Evolutionary conservation across 768 basidiomycete species (phyloP).

Genomic region (Lanmaoa pseudosensibilis): DNA sequence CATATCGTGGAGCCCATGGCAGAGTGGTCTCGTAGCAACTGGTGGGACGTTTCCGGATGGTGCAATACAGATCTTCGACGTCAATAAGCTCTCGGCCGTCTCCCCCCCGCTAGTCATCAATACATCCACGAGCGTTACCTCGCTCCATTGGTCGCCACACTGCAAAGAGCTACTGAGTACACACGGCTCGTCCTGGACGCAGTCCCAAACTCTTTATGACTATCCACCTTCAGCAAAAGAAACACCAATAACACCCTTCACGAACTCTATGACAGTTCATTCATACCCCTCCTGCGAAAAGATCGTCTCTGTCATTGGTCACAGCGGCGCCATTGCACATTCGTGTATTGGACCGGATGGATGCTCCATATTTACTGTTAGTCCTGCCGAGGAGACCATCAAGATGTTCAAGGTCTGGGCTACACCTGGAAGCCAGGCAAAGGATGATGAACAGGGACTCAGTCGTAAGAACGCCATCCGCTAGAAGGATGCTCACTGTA

Average conservation of each 20-base stretch:
- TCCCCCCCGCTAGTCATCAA: conserved; percentile 47
- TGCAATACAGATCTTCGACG: conserved; percentile 52
- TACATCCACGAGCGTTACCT: conserved; percentile 54
- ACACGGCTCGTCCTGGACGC: conserved; percentile 48
- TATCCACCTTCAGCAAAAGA: conserved; percentile 23
- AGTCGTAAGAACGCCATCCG: conserved; percentile 28
- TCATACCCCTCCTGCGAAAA: conserved; percentile 53
- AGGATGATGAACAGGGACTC: conserved; percentile 22
- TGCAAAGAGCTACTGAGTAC: conserved; percentile 86
- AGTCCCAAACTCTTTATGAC: conserved; percentile 19
- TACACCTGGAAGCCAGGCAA: conserved; percentile 19
- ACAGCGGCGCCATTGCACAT: conserved; percentile 53
- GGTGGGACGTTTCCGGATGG: conserved; percentile 67
- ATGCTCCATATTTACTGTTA: conserved; percentile 62
- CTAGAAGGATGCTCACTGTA: conserved; percentile 10
- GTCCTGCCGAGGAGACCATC: conserved; percentile 63
- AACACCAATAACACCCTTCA: conserved; percentile 27
- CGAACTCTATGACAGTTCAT: conserved; percentile 49
- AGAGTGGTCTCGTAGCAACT: conserved; percentile 62
- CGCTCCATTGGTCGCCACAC: conserved; percentile 69
- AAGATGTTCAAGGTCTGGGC: conserved; percentile 75
- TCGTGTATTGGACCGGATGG: conserved; percentile 65
- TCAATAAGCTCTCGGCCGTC: conserved; percentile 41
- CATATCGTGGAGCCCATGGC: conserved; percentile 76
- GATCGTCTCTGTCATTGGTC: conserved; percentile 57